Base-by-base conservation (phyloP, 208 protist species). In the Entamoeba dispar region DNA sequence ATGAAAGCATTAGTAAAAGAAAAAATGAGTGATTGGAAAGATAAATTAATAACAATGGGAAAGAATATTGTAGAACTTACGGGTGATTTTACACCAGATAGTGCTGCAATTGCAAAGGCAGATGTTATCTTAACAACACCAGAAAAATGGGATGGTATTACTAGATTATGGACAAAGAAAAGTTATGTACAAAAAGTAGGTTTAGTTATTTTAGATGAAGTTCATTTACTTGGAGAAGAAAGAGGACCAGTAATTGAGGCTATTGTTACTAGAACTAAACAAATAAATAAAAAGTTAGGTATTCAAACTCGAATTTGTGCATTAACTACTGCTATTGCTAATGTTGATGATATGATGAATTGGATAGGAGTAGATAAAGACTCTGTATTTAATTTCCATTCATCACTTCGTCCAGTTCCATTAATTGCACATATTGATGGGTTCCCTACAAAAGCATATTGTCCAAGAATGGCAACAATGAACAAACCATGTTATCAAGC, bases 61-160 rank as follows among this genome's bases (percentile, higher is more conserved):
- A 97, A 98, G 77, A 95, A 95, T 50, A 95, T 99, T 8, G 97
- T 99, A 27, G 98, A 99, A 96, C 96, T 99, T 14, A 99, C 98
- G 12, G 98, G 98, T 93, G 98, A 99, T 93, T 96, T 96, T 51
- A 98, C 97, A 73, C 98, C 98, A 19, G 97, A 98, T 94, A 27
- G 49, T 17, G 27, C 27, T 8, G 38, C 51, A 10, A 49, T 96
- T 5, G 49, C 19, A 34, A 43, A 50, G 91, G 97, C 98, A 0
- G 96, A 99, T 94, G 97, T 99, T 86, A 96, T 99, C 12, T 97
- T 97, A 93, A 99, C 98, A 15, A 99, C 98, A 49, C 98, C 99
- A 27, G 98, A 99, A 95, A 99, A 99, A 95, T 99, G 98, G 98
- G 99, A 99, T 96, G 98, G 98, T 91, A 98, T 99, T 77, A 98